A percentile compares a stretch with the other conserved stretches of the same genome.
Evolutionary conservation across 2,329 filamentous ascomycete genomes (phyloP).

Genomic region (Pestalotiopsis sp.): DNA sequence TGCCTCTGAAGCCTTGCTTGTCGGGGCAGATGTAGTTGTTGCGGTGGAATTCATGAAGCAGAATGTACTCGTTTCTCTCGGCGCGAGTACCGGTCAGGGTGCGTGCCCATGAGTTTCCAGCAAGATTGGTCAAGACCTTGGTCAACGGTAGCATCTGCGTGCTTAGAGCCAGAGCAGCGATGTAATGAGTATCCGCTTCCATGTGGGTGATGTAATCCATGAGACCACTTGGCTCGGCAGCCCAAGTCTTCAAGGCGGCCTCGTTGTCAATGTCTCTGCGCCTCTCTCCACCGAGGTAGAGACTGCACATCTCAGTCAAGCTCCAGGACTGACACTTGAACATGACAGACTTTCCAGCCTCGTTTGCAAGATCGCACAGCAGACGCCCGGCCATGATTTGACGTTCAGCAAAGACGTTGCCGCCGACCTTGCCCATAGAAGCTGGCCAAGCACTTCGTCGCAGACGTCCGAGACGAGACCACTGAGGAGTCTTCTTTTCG

Average conservation of each 20-base stretch:
- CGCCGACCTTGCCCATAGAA: constrained; percentile 81
- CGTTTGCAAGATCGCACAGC: constrained; percentile 92
- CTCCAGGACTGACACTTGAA: constrained; percentile 97
- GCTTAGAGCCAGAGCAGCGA: constrained; percentile 85
- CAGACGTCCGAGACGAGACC: constrained; percentile 90
- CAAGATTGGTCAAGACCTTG: constrained; percentile 93
- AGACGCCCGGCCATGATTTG: constrained; percentile 87
- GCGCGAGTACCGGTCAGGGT: constrained; percentile 94
- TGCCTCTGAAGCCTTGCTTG: constrained; percentile 81
- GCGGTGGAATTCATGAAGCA: constrained; percentile 93
- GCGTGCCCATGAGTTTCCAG: constrained; percentile 97
- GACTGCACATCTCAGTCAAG: constrained; percentile 93
- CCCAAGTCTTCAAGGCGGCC: constrained; percentile 83
- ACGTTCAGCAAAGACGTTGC: constrained; percentile 90
- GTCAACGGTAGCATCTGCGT: constrained; percentile 92
- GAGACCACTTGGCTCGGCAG: constrained; percentile 78
- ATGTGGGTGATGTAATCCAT: constrained; percentile 94
- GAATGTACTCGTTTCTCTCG: constrained; percentile 98
- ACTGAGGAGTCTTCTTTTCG: constrained; percentile 89
- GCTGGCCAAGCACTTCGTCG: constrained; percentile 85
- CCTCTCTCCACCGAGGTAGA: constrained; percentile 78
- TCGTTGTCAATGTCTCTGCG: constrained; percentile 87
- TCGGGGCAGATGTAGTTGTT: constrained; percentile 99
- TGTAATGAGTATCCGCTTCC: constrained; percentile 94
- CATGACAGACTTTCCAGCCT: constrained; percentile 97